These are phyloP conservation scores for Zygoascus bituminiphila DNA, from an alignment of 805 yeast species.

Conservation along the genomic window DNA sequence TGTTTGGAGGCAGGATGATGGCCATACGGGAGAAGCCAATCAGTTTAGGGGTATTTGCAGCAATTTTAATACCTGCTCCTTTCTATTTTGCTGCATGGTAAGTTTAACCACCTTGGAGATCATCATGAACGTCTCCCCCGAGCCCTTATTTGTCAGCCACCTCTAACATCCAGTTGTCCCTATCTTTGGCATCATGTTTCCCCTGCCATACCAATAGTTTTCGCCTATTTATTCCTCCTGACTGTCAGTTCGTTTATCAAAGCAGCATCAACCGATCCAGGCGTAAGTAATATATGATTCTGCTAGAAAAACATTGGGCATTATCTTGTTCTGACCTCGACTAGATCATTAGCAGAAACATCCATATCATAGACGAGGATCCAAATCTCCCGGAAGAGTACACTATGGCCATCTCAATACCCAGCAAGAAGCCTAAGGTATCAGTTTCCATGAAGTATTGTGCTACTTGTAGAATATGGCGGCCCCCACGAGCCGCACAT, in stretches of 20 bases:
- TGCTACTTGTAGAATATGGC: conserved; percentile 59
- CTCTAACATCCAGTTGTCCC: conserved; percentile 19
- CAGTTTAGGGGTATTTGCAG: conserved; percentile 30
- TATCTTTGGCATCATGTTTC: conserved; percentile 52
- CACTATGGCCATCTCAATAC: conserved; percentile 41
- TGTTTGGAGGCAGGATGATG: conserved; percentile 60
- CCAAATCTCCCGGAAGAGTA: conserved; percentile 49
- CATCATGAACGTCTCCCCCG: too few relatives aligned
- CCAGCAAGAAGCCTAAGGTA: conserved; percentile 28
- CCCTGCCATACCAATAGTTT: conserved; percentile 49
- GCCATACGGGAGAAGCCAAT: conserved; percentile 34
- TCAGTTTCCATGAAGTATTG: conserved; percentile 51
- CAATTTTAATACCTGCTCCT: conserved; percentile 40
- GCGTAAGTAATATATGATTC: conserved; percentile 29
- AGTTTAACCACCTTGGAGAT: conserved; percentile 9
- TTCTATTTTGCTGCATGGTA: conserved; percentile 43
- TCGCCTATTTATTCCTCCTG: conserved; percentile 50
- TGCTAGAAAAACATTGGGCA: background rate
- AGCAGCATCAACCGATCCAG: conserved; percentile 61
- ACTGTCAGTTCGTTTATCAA: conserved; percentile 41
- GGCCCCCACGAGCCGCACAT: conserved; percentile 70
- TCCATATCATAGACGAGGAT: conserved; percentile 44
- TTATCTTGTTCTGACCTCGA: background rate
- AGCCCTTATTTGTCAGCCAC: background rate
- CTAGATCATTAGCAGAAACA: conserved; percentile 46